Percentiles rank a stretch among this genome's conserved stretches.
These are phyloP conservation scores for Chalciporus pseudorubinellus DNA, from an alignment of 768 basidiomycete species.

Conservation along the genomic window DNA sequence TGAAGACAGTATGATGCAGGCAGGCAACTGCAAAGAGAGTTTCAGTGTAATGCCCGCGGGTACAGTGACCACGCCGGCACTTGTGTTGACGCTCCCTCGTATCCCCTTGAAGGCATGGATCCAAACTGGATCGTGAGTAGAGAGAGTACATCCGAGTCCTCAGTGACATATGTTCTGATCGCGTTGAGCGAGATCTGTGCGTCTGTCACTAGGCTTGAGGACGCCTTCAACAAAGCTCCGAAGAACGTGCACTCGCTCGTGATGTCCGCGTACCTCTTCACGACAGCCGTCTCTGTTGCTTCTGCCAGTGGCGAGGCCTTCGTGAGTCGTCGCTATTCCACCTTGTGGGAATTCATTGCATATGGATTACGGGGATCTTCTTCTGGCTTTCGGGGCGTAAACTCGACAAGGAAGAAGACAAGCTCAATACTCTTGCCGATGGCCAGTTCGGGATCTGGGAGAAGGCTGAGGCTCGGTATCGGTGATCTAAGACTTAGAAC, in stretches of 20 bases:
- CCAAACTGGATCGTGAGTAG: conserved; percentile 61
- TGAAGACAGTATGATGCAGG: too few relatives aligned
- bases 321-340: conserved; percentile 39
- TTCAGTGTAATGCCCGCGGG: too few relatives aligned
- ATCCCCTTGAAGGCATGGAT: conserved; percentile 78
- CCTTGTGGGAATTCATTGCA: too few relatives aligned
- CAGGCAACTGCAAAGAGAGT: too few relatives aligned
- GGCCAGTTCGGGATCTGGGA: conserved; percentile 33
- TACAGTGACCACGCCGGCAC: conserved; percentile 50
- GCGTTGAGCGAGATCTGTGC: conserved; percentile 74
- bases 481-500: too few relatives aligned
- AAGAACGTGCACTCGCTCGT: conserved; percentile 86
- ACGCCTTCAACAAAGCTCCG: too few relatives aligned
- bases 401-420: conserved; percentile 62
- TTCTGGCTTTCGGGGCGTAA: conserved; percentile 55
- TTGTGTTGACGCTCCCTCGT: conserved; percentile 45
- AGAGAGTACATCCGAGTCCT: too few relatives aligned
- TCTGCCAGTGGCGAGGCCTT: conserved; percentile 68
- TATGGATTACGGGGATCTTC: conserved; percentile 49
- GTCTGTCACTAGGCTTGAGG: conserved; percentile 80
- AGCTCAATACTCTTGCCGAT: conserved; percentile 50
- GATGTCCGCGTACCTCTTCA: conserved; percentile 67
- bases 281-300: conserved; percentile 56
- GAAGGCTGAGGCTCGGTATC: not conserved
- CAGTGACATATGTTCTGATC: conserved; percentile 67